A percentile compares a stretch with the other conserved stretches of the same genome.
These are phyloP conservation scores for Salvia splendens DNA, from an alignment of 257 asterid genomes.

Conservation along the genomic window DNA sequence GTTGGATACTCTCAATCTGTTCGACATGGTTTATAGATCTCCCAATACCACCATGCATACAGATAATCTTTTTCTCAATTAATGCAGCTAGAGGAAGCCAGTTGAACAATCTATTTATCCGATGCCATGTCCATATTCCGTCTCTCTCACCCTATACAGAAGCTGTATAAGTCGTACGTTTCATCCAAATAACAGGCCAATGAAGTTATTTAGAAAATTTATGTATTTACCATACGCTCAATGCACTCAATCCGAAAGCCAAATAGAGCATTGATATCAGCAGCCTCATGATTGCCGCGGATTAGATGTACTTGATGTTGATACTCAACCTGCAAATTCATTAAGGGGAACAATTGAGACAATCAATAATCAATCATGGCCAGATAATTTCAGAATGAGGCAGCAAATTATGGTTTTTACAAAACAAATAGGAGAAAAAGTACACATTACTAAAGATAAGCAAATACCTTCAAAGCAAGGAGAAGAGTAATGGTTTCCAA, in stretches of 20 bases:
- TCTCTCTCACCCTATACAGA: conserved; percentile 95
- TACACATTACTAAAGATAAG: conserved; percentile 11
- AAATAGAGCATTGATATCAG: conserved; percentile 98
- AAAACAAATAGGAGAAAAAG: conserved; percentile 4
- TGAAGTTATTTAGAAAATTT: neutral
- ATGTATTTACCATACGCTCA: conserved; percentile 83
- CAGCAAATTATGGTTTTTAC: neutral
- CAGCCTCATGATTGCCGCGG: conserved; percentile 99
- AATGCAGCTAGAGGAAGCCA: conserved; percentile 99
- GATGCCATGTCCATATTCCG: conserved; percentile 99
- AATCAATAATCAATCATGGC: neutral
- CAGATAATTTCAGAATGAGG: conserved; percentile 1
- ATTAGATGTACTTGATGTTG: conserved; percentile 83
- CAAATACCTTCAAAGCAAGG: conserved; percentile 81
- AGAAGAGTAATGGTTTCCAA: conserved; percentile 92
- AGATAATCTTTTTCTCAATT: conserved; percentile 87
- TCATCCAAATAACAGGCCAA: conserved; percentile 23
- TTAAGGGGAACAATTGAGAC: neutral
- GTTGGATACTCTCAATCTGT: conserved; percentile 90
- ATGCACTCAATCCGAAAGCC: conserved; percentile 99
- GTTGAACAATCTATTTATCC: conserved; percentile 89
- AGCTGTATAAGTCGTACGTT: conserved; percentile 25
- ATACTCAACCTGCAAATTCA: conserved; percentile 72
- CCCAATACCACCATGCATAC: conserved; percentile 99
- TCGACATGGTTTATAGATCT: conserved; percentile 96